phyloP scores from a whole-genome alignment of 176 grass and related monocot species.

The Alopecurus myosuroides region DNA sequence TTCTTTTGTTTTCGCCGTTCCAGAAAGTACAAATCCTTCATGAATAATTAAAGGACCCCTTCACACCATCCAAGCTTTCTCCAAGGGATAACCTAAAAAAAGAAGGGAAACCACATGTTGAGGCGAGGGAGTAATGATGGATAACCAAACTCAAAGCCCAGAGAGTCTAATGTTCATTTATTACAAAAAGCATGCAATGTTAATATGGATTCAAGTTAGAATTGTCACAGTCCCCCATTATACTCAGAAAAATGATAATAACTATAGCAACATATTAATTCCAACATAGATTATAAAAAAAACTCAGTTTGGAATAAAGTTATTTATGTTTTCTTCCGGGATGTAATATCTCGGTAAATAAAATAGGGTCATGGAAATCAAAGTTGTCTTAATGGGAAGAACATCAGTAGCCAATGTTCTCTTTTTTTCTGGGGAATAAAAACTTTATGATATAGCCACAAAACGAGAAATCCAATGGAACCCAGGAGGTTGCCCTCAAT shows the following conservation, averaged over 20 bases:
- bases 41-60: conserved; percentile 60
- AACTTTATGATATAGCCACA: background rate
- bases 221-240: background rate
- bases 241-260: conserved; percentile 1
- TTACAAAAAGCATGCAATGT: background rate
- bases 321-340: background rate
- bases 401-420: background rate
- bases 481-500: background rate
- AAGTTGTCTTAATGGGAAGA: background rate
- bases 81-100: conserved; percentile 55
- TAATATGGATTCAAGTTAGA: background rate
- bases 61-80: conserved; percentile 79
- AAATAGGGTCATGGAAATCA: background rate
- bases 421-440: background rate
- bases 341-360: background rate
- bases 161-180: background rate
- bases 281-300: background rate
- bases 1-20: background rate
- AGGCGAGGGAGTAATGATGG: background rate
- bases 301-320: background rate
- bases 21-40: conserved; percentile 3
- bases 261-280: background rate
- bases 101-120: background rate
- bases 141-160: background rate
- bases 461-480: background rate